Evolutionary conservation across 23 red algal species (phyloP), one percentile per base, ranked within the genome.

Genomic region (Gracilaria domingensis): DNA sequence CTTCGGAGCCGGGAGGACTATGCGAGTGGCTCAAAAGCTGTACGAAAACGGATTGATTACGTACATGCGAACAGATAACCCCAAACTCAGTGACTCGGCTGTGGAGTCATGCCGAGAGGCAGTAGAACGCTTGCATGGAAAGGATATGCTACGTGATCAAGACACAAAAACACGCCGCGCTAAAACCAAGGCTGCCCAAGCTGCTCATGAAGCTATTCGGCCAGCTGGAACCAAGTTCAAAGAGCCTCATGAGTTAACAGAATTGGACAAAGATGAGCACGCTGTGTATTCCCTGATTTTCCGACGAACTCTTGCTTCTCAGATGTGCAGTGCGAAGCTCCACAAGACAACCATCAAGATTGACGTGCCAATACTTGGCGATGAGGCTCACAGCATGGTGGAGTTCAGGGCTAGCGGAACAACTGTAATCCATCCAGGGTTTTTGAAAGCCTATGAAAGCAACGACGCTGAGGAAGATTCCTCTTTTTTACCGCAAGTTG

Each of bases 51-150:
- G 97, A 62, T 65, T 91, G 37, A 99, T 99, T 32, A 99, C 97
- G 3, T 99, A 99, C 74, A 99, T 99, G 97, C 92, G 97, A 32
- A 99, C 97, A 17, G 97, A 99, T 79, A 95, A 94, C 30, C 93
- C 97, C 29, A 56, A 45, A 39, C 56, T 99, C 55, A 95, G 91
- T 53, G 88, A 93, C 40, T 86, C 96, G 58, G 97, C 93, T 21
- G 81, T 93, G 24, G 50, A 35, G 33, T 94, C 97, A 6, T 88
- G 93, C 21, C 93, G 92, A 0, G 51, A 50, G 30, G 80, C 74
- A 29, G 88, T 95, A 13, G 28, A 83, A 54, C 3, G 75, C 8
- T 55, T 66, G 51, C 96, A 94, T 66, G 97, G 97, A 62, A 79
- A 64, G 26, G 76, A 95, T 23, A 67, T 84, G 30, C 55, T 95